Evolutionary conservation across 768 basidiomycete species (phyloP).

Genomic region (Suillus hirtellus): DNA sequence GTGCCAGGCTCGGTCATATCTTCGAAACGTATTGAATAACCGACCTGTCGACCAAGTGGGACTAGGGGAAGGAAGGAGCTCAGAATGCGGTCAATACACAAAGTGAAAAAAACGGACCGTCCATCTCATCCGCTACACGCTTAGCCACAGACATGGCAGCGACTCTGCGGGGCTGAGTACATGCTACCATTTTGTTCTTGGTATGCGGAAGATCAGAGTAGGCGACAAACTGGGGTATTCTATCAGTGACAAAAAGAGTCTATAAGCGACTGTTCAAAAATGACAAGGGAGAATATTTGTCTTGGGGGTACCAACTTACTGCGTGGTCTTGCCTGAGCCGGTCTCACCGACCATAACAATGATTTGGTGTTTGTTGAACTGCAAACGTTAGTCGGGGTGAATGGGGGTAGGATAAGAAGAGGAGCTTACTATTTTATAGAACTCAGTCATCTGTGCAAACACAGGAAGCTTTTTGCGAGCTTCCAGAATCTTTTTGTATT

Average conservation of each 20-base stretch:
- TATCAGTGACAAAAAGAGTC: slow-evolving; percentile 36
- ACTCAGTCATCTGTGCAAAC: slow-evolving; percentile 89
- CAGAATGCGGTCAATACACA: neutral
- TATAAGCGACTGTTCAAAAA: slow-evolving; percentile 27
- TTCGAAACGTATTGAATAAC: slow-evolving; percentile 98
- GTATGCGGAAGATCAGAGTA: slow-evolving; percentile 92
- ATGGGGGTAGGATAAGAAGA: neutral
- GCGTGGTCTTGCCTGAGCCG: slow-evolving; percentile 94
- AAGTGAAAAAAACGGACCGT: slow-evolving; percentile 55
- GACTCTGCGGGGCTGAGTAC: slow-evolving; percentile 94
- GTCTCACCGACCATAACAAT: slow-evolving; percentile 94
- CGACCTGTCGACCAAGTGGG: slow-evolving; percentile 90
- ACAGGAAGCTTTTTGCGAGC: slow-evolving; percentile 89
- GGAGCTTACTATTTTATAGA: slow-evolving; percentile 78
- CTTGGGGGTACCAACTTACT: slow-evolving; percentile 52
- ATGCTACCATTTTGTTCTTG: slow-evolving; percentile 89
- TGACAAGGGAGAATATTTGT: slow-evolving; percentile 23
- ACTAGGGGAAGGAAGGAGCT: slow-evolving; percentile 46
- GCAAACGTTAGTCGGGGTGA: neutral
- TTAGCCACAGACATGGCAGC: slow-evolving; percentile 98
- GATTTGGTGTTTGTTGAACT: slow-evolving; percentile 61
- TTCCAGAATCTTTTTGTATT: slow-evolving; percentile 87
- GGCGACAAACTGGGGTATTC: slow-evolving; percentile 95
- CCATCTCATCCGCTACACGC: slow-evolving; percentile 99
- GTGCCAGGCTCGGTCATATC: slow-evolving; percentile 78